Evolutionary conservation across 2,329 filamentous ascomycete genomes (phyloP), one percentile per base, ranked within the genome.

Genomic region (Dothideomycetes sp.): DNA sequence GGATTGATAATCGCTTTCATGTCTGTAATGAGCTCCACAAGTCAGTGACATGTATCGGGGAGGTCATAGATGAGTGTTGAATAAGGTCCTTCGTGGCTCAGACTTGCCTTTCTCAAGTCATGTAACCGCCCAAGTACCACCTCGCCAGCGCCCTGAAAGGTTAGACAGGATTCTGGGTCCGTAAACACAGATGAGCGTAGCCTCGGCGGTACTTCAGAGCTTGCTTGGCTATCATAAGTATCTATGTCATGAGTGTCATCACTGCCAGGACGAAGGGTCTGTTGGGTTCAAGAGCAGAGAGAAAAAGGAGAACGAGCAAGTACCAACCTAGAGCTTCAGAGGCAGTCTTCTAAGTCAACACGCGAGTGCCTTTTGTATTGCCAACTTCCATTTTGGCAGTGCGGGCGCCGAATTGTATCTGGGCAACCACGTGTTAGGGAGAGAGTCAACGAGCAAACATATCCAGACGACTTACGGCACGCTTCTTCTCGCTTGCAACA

Each of bases 401-500:
- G 5, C 62, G 55, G 4, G 62, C 58, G 27, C 62, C 62, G 36
- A 65, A 65, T 48, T 65, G 62, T 15, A 65, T 65, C 61, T 63
- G 40, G 10, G 7, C n/a, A n/a, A n/a, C n/a, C n/a, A n/a, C n/a
- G n/a, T n/a, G n/a, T n/a, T n/a, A n/a, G n/a, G n/a, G n/a, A n/a
- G n/a, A n/a, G n/a, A n/a, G n/a, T n/a, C n/a, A n/a, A n/a, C n/a
- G n/a, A n/a, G 12, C 10, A 12, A 11, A 4, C 11, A 12, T 24
- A 3, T 16, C n/a, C 8, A 33, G 11, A 8, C 2, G 8, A 66
- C 79, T 57, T 64, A 87, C 83, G 14, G 89, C 89, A 54, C 88
- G 72, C 63, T 98, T 98, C 70, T 91, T 94, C 61, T 96, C 88
- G n/a, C 65, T 64, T 4, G 89, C 80, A 2, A 87, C 84, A 4